Base-by-base conservation (phyloP, 768 basidiomycete genomes). In the Naganishia kalamii region DNA sequence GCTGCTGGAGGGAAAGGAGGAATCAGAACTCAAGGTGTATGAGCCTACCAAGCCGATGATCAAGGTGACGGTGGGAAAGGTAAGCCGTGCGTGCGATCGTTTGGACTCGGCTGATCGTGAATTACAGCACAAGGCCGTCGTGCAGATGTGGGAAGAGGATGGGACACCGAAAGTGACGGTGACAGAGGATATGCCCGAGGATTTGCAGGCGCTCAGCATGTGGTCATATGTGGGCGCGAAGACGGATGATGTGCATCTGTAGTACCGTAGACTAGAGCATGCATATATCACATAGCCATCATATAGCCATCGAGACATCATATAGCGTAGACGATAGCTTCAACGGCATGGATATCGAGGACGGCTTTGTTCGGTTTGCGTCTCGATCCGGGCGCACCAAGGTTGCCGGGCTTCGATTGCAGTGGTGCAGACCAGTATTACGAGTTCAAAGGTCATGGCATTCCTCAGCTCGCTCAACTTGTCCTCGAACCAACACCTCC, bases 61-160 rank as follows among this genome's bases (percentile, higher is more conserved):
- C 67, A 77, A 77, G 65, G 68, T 77, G 23, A 69, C 76, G 0
- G 54, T 75, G 44, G 76, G 76, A 7, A 54, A 73, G 54, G 72
- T 74, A 60, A 71, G 73, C 71, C 33, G 43, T 62, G 15, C 43
- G 25, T 12, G n/a, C 12, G 29, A n/a, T n/a, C n/a, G 8, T 37
- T 13, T 27, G 44, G 10, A 2, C 32, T 11, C 29, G 6, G 17
- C 30, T 23, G 27, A 4, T 44, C 17, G 17, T 23, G n/a, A 8
- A 40, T 51, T 17, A 7, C 63, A 65, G 64, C 41, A 50, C 43
- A 65, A 48, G 40, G 64, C 64, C 19, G 57, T 65, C 12, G 33
- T 47, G 21, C 64, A 65, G 46, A 65, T 65, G 64, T 59, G 46
- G 46, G 64, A 65, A 15, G 64, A 65, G 27, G 46, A 65, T 11